Evolutionary conservation across 1,284 basidiomycete species (phyloP), one percentile per base, ranked within the genome.

Genomic region (Rhodotorula sp.): DNA sequence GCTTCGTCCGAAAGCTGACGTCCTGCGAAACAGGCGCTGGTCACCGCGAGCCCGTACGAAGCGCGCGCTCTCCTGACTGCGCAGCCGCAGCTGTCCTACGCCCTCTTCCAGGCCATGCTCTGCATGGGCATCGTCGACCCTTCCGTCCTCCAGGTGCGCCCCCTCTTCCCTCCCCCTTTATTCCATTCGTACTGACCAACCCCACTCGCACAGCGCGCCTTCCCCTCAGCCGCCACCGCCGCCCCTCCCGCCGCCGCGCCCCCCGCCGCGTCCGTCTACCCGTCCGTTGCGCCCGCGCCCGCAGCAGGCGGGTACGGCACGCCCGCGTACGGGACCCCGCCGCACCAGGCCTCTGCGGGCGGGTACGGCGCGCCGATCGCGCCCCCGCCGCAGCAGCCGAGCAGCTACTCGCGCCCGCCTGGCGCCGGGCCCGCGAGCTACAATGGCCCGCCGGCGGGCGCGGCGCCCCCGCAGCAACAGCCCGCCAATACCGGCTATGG

Each of bases 121-220:
- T 85, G 97, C 70, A 92, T 97, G 86, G 93, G 96, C 80, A 92
- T 99, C 36, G 92, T 99, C 60, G 95, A 98, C 77, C 88, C 91
- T 2, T 87, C 88, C 3, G 89, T 97, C 63, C 85, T 98, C 85
- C 89, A 44, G 44, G 44, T 44, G 79, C 87, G 89, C 77, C 79
- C 85, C 13, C 15, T 4, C 44, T 44, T 79, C 66, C 66, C 6
- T 62, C 25, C 36, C 44, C 32, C 34, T n/a, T 17, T 2, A 13
- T 37, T 29, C 3, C 51, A 32, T 39, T 32, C n/a, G n/a, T n/a
- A n/a, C 39, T 32, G 21, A 27, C 41, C 15, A 13, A 25, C 21
- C 29, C 57, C n/a, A 6, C 27, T 27, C 44, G 9, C 44, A 44
- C 44, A 29, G 32, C 60, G 32, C 37, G 89, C 90, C 87, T 84